These are phyloP conservation scores for Ambrosia artemisiifolia DNA, from an alignment of 129 eudicot genomes.

Conservation along the genomic window DNA sequence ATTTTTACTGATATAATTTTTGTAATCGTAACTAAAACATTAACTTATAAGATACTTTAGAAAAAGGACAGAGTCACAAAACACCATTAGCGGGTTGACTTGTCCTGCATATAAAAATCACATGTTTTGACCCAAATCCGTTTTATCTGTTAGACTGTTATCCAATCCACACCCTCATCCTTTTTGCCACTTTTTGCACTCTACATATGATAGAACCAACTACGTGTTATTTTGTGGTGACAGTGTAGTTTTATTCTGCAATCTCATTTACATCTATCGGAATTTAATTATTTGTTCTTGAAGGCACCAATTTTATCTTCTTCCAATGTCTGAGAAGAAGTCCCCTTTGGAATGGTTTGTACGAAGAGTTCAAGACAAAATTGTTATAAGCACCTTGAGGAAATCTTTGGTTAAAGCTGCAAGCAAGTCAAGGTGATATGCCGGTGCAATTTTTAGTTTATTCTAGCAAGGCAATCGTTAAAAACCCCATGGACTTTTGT, in stretches of 20 bases:
- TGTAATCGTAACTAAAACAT: not conserved
- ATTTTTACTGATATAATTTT: not conserved
- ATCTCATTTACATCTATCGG: conserved; percentile 1
- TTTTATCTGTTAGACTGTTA: not conserved
- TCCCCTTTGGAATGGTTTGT: conserved; percentile 70
- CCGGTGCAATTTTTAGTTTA: not conserved
- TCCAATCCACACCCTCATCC: not conserved
- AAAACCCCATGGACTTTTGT: not conserved
- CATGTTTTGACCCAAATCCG: not conserved
- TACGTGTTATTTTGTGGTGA: not conserved
- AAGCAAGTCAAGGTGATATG: conserved; percentile 69
- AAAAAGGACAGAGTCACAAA: not conserved
- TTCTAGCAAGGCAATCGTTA: not conserved
- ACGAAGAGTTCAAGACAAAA: conserved; percentile 71
- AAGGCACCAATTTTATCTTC: conserved; percentile 54
- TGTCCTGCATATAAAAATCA: not conserved
- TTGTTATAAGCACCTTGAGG: conserved; percentile 57
- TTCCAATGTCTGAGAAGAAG: conserved; percentile 41
- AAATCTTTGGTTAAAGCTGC: conserved; percentile 60
- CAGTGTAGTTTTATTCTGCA: not conserved
- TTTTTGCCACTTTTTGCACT: not conserved
- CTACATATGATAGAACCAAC: not conserved
- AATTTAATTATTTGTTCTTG: conserved; percentile 11
- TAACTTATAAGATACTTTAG: not conserved
- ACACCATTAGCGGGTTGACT: not conserved